Conservation (phyloP, 495 filamentous ascomycete species). For the Podospora appendiculata region DNA sequence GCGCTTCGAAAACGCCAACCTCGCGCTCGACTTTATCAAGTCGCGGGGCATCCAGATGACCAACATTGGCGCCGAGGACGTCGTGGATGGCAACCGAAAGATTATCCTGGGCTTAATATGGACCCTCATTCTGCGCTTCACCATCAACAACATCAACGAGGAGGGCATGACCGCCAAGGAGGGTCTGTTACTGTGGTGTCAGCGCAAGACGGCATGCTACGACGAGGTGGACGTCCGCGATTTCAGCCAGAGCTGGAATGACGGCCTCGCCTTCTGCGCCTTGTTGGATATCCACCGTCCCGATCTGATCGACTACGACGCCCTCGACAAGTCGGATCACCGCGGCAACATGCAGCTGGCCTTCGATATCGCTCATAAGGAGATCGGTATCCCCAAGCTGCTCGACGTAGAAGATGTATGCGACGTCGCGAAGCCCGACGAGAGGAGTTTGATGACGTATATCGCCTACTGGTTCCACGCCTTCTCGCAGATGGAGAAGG, state of each 20-base stretch:
- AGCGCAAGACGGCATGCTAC: constrained; percentile 96
- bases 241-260: constrained; percentile 94
- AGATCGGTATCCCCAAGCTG: constrained; percentile 93
- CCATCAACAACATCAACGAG: constrained; percentile 96
- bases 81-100: constrained; percentile 96
- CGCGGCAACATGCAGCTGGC: constrained; percentile 95
- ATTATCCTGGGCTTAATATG: constrained; percentile 96
- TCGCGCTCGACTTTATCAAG: constrained; percentile 87
- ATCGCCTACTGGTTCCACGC: constrained; percentile 99
- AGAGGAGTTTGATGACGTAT: constrained; percentile 96
- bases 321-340: constrained; percentile 89
- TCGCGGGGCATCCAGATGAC: constrained; percentile 89
- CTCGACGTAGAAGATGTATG: constrained; percentile 97
- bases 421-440: constrained; percentile 91
- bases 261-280: constrained; percentile 93
- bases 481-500: constrained; percentile 94
- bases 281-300: constrained; percentile 94
- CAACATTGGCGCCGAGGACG: constrained; percentile 97
- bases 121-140: constrained; percentile 95
- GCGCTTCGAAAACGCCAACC: constrained; percentile 97
- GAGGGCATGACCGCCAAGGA: constrained; percentile 98
- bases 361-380: constrained; percentile 89
- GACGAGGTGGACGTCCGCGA: constrained; percentile 91
- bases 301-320: constrained; percentile 93
- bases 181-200: constrained; percentile 92